phyloP scores from a whole-genome alignment of 768 basidiomycete species.

The Hemileccinum impolitum region DNA sequence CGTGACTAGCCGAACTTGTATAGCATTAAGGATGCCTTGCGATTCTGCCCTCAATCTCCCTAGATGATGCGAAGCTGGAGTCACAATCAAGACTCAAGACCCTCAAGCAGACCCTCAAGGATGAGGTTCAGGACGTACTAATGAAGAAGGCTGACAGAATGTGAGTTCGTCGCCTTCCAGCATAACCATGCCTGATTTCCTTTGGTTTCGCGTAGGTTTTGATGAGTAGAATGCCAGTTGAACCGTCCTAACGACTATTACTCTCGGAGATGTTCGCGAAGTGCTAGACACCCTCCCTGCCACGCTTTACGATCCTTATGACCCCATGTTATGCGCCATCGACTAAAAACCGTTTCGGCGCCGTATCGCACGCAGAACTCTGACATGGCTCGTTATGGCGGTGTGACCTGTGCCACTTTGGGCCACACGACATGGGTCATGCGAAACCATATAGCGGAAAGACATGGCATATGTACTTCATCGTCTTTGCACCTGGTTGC shows the following conservation, averaged over 20 bases:
- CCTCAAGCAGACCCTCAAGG: neutral
- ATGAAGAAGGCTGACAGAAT: slow-evolving; percentile 4
- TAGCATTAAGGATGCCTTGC: too few relatives aligned
- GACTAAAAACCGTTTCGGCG: neutral
- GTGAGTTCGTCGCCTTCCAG: neutral
- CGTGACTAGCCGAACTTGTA: too few relatives aligned
- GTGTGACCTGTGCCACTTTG: too few relatives aligned
- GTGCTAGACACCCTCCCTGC: neutral
- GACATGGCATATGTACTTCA: too few relatives aligned
- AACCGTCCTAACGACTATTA: slow-evolving; percentile 1
- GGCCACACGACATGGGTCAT: neutral
- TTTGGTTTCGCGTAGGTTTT: neutral
- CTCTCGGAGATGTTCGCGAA: neutral
- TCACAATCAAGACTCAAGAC: neutral
- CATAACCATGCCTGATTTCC: too few relatives aligned
- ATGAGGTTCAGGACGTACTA: neutral
- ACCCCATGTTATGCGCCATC: neutral
- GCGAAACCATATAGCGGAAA: too few relatives aligned
- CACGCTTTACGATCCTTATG: neutral
- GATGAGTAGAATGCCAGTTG: slow-evolving; percentile 5
- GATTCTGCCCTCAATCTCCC: too few relatives aligned
- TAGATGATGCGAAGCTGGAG: neutral
- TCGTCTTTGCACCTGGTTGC: too few relatives aligned
- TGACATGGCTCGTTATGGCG: neutral
- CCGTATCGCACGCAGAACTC: neutral